These are phyloP conservation scores for Sarocladium oryzae DNA, from an alignment of 2,329 filamentous ascomycete genomes.

Conservation along the genomic window DNA sequence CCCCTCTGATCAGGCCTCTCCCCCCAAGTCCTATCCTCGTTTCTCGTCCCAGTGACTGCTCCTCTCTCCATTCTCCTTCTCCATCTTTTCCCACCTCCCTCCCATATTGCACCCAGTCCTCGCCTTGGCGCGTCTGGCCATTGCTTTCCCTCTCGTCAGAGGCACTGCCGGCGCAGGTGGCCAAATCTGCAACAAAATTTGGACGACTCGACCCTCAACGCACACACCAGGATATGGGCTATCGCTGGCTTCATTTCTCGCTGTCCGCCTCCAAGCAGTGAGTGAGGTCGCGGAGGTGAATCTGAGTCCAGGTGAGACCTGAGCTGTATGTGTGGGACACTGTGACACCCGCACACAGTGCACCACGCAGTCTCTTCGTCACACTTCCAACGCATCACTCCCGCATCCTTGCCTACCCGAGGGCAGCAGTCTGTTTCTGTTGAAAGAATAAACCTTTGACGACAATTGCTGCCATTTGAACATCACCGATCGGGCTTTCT, in stretches of 20 bases:
- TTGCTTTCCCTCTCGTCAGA: slow-evolving; percentile 5
- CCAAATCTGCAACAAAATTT: neutral
- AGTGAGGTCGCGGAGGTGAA: neutral
- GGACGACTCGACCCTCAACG: neutral
- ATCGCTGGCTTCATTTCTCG: neutral
- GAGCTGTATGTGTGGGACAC: neutral
- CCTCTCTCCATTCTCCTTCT: neutral
- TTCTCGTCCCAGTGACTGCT: neutral
- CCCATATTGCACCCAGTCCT: neutral
- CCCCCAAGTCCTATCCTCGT: neutral
- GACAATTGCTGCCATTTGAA: too few relatives aligned
- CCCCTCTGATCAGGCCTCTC: neutral
- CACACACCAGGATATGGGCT: neutral
- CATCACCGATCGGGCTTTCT: neutral
- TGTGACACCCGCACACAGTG: neutral
- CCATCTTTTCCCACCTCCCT: neutral
- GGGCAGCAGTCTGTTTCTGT: neutral
- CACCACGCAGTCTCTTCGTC: neutral
- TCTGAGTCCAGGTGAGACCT: neutral
- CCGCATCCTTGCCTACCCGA: neutral
- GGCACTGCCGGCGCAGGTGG: slow-evolving; percentile 6
- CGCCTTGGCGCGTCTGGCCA: slow-evolving; percentile 1
- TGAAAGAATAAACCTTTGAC: neutral
- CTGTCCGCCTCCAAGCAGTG: slow-evolving; percentile 3
- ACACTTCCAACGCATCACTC: neutral